A percentile compares a stretch with the other conserved stretches of the same genome.
Conservation (phyloP, 129 eudicot species). For the Helichrysum umbraculigerum region DNA sequence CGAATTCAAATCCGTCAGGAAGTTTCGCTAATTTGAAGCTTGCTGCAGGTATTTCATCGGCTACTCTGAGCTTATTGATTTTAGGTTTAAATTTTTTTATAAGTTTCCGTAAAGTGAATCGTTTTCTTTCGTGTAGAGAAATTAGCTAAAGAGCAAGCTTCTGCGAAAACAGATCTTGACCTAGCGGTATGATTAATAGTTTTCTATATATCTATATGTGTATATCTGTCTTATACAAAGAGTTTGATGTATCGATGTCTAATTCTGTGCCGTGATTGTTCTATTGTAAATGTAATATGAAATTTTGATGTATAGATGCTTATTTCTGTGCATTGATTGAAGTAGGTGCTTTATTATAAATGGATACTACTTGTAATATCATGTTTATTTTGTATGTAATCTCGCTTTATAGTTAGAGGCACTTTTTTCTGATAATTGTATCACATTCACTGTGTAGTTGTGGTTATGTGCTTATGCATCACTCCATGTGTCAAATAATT, state of each 20-base stretch:
- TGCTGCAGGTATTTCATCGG: constrained; percentile 58
- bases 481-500: not conserved
- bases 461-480: not conserved
- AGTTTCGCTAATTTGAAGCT: constrained; percentile 87
- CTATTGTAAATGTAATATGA: not conserved
- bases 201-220: not conserved
- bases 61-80: not conserved
- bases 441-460: not conserved
- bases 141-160: constrained; percentile 94
- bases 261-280: too few species aligned
- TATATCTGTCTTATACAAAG: too few species aligned
- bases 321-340: not conserved
- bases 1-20: constrained; percentile 62
- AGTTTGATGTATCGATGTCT: too few species aligned
- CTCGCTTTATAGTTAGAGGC: constrained; percentile 8
- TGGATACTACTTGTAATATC: constrained; percentile 18
- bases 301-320: not conserved
- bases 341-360: not conserved
- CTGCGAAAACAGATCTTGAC: constrained; percentile 83
- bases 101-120: not conserved
- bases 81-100: not conserved
- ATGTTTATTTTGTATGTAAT: not conserved
- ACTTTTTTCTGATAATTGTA: constrained; percentile 7
- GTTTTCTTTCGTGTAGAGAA: constrained; percentile 60
- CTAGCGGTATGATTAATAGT: constrained; percentile 61